Evolutionary conservation across 2,329 filamentous ascomycete genomes (phyloP), one percentile per base, ranked within the genome.

Genomic region (Cladosporium sp.): DNA sequence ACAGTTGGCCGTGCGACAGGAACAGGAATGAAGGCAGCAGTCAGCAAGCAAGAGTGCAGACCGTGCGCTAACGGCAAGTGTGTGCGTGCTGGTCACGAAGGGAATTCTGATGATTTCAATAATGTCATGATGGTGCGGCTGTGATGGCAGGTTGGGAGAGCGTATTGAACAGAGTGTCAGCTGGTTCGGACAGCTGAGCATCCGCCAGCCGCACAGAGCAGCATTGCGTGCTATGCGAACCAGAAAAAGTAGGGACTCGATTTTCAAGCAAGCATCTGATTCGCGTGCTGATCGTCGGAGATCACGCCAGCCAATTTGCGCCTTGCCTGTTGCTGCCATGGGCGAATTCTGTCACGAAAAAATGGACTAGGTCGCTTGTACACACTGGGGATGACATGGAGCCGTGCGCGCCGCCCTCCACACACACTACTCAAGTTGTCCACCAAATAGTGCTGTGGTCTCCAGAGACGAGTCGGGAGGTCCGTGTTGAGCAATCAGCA

Each of bases 1-100:
- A 36, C 28, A 45, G 38, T 43, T 38, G 52, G 30, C 54, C 42
- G 54, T 56, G 54, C 54, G 42, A 45, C 52, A 39, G 54, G 19
- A 36, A 55, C 39, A 42, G 52, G 54, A 56, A 56, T 56, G 54
- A 56, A 56, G 54, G 51, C 51, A 45, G 39, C 51, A 55, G 37
- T 30, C 51, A 54, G 51, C 30, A 37, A 54, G 51, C 28, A 50
- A 19, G 7, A 50, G 30, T 37, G 37, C 51, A 54, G 51, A 28
- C 51, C 37, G 37, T 54, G 51, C 51, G 37, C 51, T 19, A 22
- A 14, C 14, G 34, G 43, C 43, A 7, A n/a, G 51, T 38, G n/a
- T 54, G 20, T 43, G 20, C 36, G 15, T 36, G 39, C 39, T 34
- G 51, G 17, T 37, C 51, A 55, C 39, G 39, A 55, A 55, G 38